Conservation (phyloP, 805 yeast species). For the Lipomyces kockii region DNA sequence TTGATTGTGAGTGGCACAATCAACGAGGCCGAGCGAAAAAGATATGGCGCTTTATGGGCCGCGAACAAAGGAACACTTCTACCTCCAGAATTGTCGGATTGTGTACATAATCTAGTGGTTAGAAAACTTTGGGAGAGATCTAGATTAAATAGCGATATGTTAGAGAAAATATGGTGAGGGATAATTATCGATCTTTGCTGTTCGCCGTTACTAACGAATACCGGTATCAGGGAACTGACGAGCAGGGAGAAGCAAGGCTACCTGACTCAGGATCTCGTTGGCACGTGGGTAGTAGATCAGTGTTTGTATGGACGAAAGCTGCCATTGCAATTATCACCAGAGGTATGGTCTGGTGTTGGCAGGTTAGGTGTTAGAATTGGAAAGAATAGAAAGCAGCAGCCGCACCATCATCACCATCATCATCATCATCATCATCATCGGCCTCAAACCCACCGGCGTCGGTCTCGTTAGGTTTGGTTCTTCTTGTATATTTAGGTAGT, state of each 20-base stretch:
- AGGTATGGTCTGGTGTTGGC: constrained; percentile 79
- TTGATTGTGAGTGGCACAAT: constrained; percentile 36
- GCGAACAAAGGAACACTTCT: constrained; percentile 68
- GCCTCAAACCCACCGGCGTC: background rate
- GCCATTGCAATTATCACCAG: constrained; percentile 68
- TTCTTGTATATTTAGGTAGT: background rate
- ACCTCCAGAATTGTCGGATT: constrained; percentile 22
- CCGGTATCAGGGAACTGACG: constrained; percentile 55
- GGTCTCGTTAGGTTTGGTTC: background rate
- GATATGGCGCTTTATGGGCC: constrained; percentile 95
- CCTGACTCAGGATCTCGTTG: constrained; percentile 79
- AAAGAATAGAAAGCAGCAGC: constrained; percentile 13
- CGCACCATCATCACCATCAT: constrained; percentile 8
- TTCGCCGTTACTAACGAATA: background rate
- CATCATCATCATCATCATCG: background rate
- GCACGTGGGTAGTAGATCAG: constrained; percentile 97
- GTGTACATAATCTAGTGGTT: constrained; percentile 55
- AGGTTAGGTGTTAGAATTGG: constrained; percentile 45
- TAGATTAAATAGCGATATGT: constrained; percentile 63
- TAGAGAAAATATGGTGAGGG: constrained; percentile 66
- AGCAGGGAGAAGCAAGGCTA: constrained; percentile 63
- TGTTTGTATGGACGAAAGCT: constrained; percentile 90
- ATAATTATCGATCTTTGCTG: background rate
- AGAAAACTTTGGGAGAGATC: constrained; percentile 82
- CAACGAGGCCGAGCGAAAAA: constrained; percentile 66